Conservation (phyloP, 805 yeast genomes). For the Scheffersomyces lignosus region DNA sequence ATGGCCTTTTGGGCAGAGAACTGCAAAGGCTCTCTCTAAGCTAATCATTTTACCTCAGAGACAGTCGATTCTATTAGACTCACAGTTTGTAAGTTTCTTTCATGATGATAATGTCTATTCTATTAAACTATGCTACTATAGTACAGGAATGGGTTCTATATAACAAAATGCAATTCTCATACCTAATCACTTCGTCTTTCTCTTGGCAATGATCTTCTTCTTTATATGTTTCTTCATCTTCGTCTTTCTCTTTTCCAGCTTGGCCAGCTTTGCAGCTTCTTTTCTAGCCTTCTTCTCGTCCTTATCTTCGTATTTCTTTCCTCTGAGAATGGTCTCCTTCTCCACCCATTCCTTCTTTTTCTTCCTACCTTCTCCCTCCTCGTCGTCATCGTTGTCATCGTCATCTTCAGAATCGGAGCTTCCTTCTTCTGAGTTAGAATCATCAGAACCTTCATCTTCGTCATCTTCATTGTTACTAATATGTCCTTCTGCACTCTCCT, state of each 20-base stretch:
- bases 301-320: constrained; percentile 79
- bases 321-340: constrained; percentile 45
- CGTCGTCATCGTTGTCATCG: constrained; percentile 35
- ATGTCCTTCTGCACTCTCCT: constrained; percentile 6
- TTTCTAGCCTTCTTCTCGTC: constrained; percentile 75
- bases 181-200: constrained; percentile 18
- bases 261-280: constrained; percentile 71
- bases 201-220: constrained; percentile 65
- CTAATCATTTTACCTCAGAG: too few relatives aligned
- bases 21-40: too few relatives aligned
- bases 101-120: too few relatives aligned
- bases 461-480: constrained; percentile 19
- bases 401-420: constrained; percentile 21
- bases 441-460: constrained; percentile 29
- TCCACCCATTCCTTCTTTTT: constrained; percentile 41
- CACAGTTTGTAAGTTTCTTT: too few relatives aligned
- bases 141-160: not conserved
- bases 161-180: too few relatives aligned
- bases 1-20: too few relatives aligned
- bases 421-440: constrained; percentile 2
- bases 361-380: constrained; percentile 22
- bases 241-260: constrained; percentile 74
- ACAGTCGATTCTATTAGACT: too few relatives aligned
- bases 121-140: too few relatives aligned
- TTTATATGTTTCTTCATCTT: constrained; percentile 83